These are phyloP conservation scores for Nidularia sp. DNA, from an alignment of 768 basidiomycete genomes.

Conservation along the genomic window DNA sequence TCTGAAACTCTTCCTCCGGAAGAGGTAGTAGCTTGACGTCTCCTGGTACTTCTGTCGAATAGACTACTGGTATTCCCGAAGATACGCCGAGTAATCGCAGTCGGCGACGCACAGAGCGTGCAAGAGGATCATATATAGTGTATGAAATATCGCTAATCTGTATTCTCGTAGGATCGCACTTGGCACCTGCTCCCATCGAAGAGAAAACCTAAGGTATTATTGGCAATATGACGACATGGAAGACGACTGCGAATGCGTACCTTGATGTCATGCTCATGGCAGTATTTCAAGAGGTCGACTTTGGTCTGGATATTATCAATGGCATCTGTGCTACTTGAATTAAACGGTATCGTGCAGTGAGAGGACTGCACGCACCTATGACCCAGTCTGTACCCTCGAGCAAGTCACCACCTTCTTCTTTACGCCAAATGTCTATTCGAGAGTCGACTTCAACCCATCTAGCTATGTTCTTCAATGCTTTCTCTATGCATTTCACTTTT, in stretches of 20 bases:
- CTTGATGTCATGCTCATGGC: slow-evolving; percentile 75
- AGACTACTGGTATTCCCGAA: slow-evolving; percentile 82
- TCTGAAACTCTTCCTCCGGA: slow-evolving; percentile 87
- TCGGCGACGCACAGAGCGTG: slow-evolving; percentile 81
- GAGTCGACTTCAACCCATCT: slow-evolving; percentile 88
- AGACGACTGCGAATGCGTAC: slow-evolving; percentile 27
- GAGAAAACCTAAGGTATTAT: slow-evolving; percentile 72
- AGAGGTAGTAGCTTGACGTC: slow-evolving; percentile 88
- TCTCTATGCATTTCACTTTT: slow-evolving; percentile 79
- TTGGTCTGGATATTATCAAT: slow-evolving; percentile 98
- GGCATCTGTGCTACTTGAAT: slow-evolving; percentile 52
- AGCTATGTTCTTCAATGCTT: slow-evolving; percentile 64
- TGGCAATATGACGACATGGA: not conserved
- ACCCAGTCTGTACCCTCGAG: slow-evolving; percentile 93
- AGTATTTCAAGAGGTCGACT: slow-evolving; percentile 89
- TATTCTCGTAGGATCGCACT: slow-evolving; percentile 90
- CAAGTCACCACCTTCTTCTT: slow-evolving; percentile 69
- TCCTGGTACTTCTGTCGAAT: slow-evolving; percentile 90
- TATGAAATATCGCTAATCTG: slow-evolving; percentile 93
- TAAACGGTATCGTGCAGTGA: not conserved
- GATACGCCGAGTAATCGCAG: slow-evolving; percentile 59
- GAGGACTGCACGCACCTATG: slow-evolving; percentile 51
- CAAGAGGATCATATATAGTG: slow-evolving; percentile 93
- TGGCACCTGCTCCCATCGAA: slow-evolving; percentile 95
- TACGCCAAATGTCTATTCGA: slow-evolving; percentile 80